Conservation (phyloP, 352 stramenopile species). For the Phytopythium aichiense region DNA sequence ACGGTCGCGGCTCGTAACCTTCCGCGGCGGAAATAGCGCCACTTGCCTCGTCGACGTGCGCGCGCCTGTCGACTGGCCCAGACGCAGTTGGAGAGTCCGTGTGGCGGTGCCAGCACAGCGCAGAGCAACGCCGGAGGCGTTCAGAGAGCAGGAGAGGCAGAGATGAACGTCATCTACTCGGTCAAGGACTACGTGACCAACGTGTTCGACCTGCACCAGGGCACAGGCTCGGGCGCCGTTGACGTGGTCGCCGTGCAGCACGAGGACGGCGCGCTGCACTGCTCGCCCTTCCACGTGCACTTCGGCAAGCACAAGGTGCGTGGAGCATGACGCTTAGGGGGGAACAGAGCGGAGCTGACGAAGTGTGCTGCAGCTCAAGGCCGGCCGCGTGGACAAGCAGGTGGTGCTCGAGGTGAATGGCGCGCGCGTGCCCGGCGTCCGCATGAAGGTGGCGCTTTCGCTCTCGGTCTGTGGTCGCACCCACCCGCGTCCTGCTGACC, state of each 20-base stretch:
- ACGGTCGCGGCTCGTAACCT: neutral
- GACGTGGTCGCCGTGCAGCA: conserved; percentile 84
- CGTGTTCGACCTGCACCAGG: conserved; percentile 65
- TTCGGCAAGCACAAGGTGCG: conserved; percentile 57
- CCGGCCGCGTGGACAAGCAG: conserved; percentile 28
- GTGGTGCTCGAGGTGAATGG: conserved; percentile 68
- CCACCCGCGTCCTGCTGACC: neutral
- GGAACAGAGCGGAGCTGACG: neutral
- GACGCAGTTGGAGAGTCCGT: too few relatives aligned
- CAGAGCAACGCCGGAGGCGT: neutral
- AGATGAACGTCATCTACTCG: conserved; percentile 86
- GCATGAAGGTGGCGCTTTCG: conserved; percentile 64
- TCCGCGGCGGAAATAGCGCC: neutral
- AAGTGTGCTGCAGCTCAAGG: conserved; percentile 17
- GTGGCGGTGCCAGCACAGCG: too few relatives aligned
- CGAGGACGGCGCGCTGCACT: conserved; percentile 47
- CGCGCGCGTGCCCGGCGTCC: conserved; percentile 35
- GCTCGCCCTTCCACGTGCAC: conserved; percentile 81
- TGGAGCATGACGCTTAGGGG: neutral
- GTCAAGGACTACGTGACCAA: conserved; percentile 87
- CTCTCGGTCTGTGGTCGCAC: neutral
- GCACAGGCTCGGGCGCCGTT: conserved; percentile 62
- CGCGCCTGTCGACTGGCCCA: too few relatives aligned
- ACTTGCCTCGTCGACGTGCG: neutral
- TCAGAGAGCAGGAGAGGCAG: neutral